Evolutionary conservation across 2,329 filamentous ascomycete species (phyloP).

Genomic region (Diaporthe caulivora): DNA sequence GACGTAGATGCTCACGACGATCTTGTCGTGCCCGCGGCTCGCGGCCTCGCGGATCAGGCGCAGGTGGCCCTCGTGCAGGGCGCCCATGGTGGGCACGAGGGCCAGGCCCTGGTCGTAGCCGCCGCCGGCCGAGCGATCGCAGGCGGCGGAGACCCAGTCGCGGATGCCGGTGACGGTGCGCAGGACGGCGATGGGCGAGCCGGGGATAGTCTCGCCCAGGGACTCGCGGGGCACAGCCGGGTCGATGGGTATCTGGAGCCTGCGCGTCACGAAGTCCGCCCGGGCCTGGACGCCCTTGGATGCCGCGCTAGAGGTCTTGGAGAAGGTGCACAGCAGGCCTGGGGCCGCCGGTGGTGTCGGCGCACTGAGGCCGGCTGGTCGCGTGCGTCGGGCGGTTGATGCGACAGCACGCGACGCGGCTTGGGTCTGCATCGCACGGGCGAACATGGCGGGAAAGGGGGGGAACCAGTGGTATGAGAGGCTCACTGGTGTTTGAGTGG

Average conservation of each 20-base stretch:
- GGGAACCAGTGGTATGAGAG: neutral
- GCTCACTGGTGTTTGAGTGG: neutral
- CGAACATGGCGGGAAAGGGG: conserved; percentile 12
- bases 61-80: conserved; percentile 91
- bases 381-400: neutral
- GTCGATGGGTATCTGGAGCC: conserved; percentile 31
- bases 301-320: neutral
- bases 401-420: conserved; percentile 32
- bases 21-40: conserved; percentile 80
- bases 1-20: conserved; percentile 93
- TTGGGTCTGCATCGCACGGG: conserved; percentile 33
- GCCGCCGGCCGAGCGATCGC: conserved; percentile 73
- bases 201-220: conserved; percentile 62
- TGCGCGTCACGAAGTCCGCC: neutral
- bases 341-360: neutral
- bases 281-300: neutral
- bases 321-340: neutral
- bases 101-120: conserved; percentile 78
- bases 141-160: conserved; percentile 74
- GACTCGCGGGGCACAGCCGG: conserved; percentile 39
- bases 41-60: conserved; percentile 88
- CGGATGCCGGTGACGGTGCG: conserved; percentile 80
- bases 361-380: neutral
- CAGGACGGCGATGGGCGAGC: conserved; percentile 76
- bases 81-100: conserved; percentile 97